A percentile compares a stretch with the other conserved stretches of the same genome.
These are phyloP conservation scores for Acacia acuminata DNA, from an alignment of 306 rosid species.

Conservation along the genomic window DNA sequence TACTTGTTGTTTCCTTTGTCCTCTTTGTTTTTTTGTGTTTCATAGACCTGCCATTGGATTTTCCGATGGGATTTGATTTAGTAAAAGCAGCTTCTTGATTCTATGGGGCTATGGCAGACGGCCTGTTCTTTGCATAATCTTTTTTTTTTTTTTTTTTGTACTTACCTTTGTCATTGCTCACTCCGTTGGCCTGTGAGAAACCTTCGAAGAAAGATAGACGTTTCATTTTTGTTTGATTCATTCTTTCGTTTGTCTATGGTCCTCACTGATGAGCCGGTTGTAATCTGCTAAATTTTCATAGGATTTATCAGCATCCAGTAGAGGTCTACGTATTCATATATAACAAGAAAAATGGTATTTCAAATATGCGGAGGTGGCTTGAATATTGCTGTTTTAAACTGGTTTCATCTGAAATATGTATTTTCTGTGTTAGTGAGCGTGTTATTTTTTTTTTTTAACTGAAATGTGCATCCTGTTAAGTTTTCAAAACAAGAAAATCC, in stretches of 20 bases:
- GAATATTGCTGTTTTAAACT: background rate
- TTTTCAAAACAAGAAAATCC: background rate
- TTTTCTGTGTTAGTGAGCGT: background rate
- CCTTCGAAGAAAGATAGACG: background rate
- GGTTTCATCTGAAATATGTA: background rate
- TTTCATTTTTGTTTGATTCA: background rate
- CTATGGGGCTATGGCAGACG: background rate
- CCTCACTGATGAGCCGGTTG: background rate
- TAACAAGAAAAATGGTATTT: background rate
- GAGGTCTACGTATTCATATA: background rate
- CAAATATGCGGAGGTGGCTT: constrained; percentile 3
- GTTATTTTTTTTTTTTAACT: background rate
- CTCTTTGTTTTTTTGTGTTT: background rate
- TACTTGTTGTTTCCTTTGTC: background rate
- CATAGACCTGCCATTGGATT: background rate
- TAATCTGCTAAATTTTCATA: background rate
- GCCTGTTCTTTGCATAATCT: background rate
- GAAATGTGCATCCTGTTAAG: background rate
- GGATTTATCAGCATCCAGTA: background rate
- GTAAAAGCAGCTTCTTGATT: background rate
- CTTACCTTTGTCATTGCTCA: background rate
- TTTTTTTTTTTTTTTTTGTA: background rate
- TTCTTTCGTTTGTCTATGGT: background rate
- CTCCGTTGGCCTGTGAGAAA: constrained; percentile 17
- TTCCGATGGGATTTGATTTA: constrained; percentile 1